These are phyloP conservation scores for Alternaria longipes DNA, from an alignment of 2,329 filamentous ascomycete genomes.

Conservation along the genomic window DNA sequence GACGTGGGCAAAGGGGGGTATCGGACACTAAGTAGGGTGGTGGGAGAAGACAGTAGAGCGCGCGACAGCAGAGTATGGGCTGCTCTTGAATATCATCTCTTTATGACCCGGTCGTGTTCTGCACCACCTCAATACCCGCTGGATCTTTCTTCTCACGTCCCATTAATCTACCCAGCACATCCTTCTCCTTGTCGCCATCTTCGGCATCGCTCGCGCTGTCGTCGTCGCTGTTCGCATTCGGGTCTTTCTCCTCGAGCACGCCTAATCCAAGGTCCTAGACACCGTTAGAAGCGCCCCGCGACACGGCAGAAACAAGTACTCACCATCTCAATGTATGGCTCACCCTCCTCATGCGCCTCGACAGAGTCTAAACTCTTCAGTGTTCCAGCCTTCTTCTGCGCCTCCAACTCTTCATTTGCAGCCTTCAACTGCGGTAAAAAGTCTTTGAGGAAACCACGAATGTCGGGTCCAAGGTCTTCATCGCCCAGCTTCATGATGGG, in stretches of 20 bases:
- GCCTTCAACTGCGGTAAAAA: constrained; percentile 56
- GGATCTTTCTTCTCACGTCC: constrained; percentile 36
- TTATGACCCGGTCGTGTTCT: constrained; percentile 29
- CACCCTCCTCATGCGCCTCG: constrained; percentile 29
- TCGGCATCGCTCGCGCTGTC: constrained; percentile 33
- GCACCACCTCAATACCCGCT: constrained; percentile 44
- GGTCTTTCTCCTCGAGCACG: constrained; percentile 55
- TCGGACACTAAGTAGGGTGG: constrained; percentile 18
- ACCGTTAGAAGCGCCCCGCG: constrained; percentile 16
- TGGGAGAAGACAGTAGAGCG: background rate
- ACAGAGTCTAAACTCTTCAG: constrained; percentile 47
- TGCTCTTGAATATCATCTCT: background rate
- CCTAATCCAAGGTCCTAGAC: constrained; percentile 55
- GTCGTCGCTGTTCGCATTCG: constrained; percentile 31
- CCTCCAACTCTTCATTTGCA: constrained; percentile 56
- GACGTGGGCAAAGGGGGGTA: constrained; percentile 54
- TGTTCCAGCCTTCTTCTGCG: constrained; percentile 51
- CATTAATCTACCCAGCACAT: constrained; percentile 51
- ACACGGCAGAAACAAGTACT: constrained; percentile 3
- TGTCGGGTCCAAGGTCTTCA: constrained; percentile 39
- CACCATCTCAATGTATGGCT: constrained; percentile 55
- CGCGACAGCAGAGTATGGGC: background rate
- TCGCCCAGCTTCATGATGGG: constrained; percentile 42
- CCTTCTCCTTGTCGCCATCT: constrained; percentile 35
- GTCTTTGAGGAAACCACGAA: constrained; percentile 49